Evolutionary conservation across 2,329 filamentous ascomycete species (phyloP).

Genomic region (Emericellopsis atlantica): DNA sequence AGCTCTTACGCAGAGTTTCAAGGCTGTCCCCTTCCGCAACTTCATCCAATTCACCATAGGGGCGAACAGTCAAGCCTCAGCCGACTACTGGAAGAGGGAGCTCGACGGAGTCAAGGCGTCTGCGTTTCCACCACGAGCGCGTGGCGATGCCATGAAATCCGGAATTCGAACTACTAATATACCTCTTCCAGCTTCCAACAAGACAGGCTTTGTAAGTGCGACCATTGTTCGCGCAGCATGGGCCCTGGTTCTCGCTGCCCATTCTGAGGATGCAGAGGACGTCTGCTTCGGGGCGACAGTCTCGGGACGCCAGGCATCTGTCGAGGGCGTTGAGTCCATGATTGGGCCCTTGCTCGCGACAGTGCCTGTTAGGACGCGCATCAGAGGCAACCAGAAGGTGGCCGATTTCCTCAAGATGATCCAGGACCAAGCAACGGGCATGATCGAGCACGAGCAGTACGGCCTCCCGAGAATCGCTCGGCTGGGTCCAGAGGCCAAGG

Average conservation of each 20-base stretch:
- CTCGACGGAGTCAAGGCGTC: slow-evolving; percentile 1
- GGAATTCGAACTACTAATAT: background rate
- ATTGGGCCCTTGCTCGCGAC: slow-evolving; percentile 9
- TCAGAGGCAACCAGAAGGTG: background rate
- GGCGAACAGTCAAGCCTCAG: slow-evolving; percentile 1
- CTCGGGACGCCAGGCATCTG: slow-evolving; percentile 8
- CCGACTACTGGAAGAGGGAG: slow-evolving; percentile 5
- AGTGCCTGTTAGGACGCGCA: slow-evolving; percentile 4
- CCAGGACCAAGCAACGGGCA: slow-evolving; percentile 3
- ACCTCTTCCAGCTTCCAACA: background rate
- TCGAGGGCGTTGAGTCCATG: slow-evolving; percentile 8
- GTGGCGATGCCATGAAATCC: background rate
- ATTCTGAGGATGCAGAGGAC: slow-evolving; percentile 6
- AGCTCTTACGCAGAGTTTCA: background rate
- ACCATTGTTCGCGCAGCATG: slow-evolving; percentile 6
- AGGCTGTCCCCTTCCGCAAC: background rate
- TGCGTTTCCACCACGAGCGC: background rate
- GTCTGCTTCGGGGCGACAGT: slow-evolving; percentile 9
- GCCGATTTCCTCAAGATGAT: slow-evolving; percentile 2
- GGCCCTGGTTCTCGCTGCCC: slow-evolving; percentile 1
- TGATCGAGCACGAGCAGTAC: slow-evolving; percentile 7
- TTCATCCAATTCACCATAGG: slow-evolving; percentile 5
- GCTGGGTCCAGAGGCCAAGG: slow-evolving; percentile 3
- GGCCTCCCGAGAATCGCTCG: slow-evolving; percentile 9
- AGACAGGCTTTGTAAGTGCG: slow-evolving; percentile 6